Conservation (phyloP, 257 asterid genomes). For the Buddleja alternifolia region DNA sequence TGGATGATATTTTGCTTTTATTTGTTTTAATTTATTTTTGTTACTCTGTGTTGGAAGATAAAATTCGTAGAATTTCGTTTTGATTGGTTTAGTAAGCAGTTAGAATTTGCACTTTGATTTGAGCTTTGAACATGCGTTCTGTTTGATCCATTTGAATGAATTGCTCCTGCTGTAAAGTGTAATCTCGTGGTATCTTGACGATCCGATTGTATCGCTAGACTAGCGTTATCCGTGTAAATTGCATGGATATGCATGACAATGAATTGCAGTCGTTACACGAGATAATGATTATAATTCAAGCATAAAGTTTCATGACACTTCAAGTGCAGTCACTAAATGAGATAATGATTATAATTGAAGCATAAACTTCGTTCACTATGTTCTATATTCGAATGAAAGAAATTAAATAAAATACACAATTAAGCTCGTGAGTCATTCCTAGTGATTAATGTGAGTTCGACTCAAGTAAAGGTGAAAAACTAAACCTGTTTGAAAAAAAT, state of each 20-base stretch:
- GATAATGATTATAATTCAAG: slow-evolving; percentile 8
- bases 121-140: not conserved
- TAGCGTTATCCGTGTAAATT: not conserved
- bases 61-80: slow-evolving; percentile 3
- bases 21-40: too few relatives aligned
- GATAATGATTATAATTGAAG: slow-evolving; percentile 8
- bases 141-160: not conserved
- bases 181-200: too few relatives aligned
- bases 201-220: not conserved
- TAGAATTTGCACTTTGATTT: slow-evolving; percentile 1
- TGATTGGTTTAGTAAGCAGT: not conserved
- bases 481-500: not conserved
- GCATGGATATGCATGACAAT: not conserved
- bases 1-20: not conserved
- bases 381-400: not conserved
- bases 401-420: not conserved
- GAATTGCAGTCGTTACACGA: not conserved
- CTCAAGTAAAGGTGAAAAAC: not conserved
- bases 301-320: too few relatives aligned
- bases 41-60: too few relatives aligned
- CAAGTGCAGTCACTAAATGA: not conserved
- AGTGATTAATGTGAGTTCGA: not conserved
- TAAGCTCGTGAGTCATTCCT: not conserved
- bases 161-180: not conserved
- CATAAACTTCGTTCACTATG: not conserved